Base-by-base conservation (phyloP, 108 stramenopile species). In the Fragilaria radians region DNA sequence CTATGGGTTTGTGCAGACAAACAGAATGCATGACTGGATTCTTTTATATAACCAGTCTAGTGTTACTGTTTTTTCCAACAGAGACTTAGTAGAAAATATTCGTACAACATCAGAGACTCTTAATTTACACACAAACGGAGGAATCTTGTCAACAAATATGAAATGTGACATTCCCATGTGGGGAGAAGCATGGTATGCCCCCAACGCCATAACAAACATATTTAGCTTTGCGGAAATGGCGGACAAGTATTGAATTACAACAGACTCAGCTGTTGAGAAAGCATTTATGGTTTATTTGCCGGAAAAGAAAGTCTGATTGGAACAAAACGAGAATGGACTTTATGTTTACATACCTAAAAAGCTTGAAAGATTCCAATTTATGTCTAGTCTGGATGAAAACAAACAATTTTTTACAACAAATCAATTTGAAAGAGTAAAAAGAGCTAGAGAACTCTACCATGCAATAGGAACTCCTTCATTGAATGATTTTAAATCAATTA, bases 31-130 rank as follows among this genome's bases (percentile, higher is more conserved):
- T 14, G 32, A 46, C 5, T 70, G 59, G 67, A 65, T 74, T 0
- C 31, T 74, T 1, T 27, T 74, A 0, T 67, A 74, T 36, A 65
- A 36, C 25, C 67, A 74, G 24, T 70, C 68, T 3, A 65, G 62
- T 2, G 68, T 64, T 3, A 48, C 63, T 23, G 54, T 70, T 4
- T 69, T 74, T 32, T 21, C 54, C n/a, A 74, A 74, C 32, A 0
- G 31, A 17, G n/a, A 42, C 19, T 32, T 68, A 1, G 54, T 74
- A 1, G 31, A 18, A 0, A 61, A 61, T 4, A 65, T 70, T 24
- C 50, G 48, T 21, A 19, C 14, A 0, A 4, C 18, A 2, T 25
- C 53, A 0, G 25, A 34, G 14, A 27, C 57, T 0, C 32, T 65
- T 3, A 28, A 5, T 14, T 46, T 65, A 22, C 4, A 31, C 21